phyloP scores from a whole-genome alignment of 257 asterid species.

The Solanum gracilifrons region DNA sequence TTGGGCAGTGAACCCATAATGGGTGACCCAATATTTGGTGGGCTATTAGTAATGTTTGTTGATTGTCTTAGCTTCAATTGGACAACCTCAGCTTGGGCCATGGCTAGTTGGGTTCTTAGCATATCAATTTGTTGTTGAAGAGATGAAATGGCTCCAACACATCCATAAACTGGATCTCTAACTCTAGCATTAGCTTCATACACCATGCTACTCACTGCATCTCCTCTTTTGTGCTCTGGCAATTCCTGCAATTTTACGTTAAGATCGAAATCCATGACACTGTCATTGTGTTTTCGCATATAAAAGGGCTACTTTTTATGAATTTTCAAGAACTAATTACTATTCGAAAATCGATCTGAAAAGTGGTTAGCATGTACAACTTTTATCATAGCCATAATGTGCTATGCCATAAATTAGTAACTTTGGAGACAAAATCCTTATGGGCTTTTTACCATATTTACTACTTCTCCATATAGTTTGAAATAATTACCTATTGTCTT shows the following conservation, averaged over 20 bases:
- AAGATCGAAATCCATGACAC: background rate
- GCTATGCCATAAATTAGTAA: background rate
- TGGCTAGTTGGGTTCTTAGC: background rate
- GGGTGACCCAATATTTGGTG: background rate
- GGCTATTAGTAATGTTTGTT: background rate
- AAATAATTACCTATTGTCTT: background rate
- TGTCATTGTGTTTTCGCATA: background rate
- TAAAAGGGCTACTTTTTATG: background rate
- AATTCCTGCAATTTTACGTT: background rate
- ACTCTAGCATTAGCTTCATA: constrained; percentile 3
- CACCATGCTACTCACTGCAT: constrained; percentile 3
- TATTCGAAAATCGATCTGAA: background rate
- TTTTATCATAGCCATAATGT: background rate
- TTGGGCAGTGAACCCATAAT: background rate
- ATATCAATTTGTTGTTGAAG: background rate
- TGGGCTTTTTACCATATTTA: background rate
- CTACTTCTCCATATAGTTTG: background rate
- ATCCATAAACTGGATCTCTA: constrained; percentile 2
- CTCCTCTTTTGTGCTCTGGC: constrained; percentile 1
- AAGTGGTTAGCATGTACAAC: background rate
- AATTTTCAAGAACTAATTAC: background rate
- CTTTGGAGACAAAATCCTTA: background rate
- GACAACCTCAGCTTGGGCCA: constrained; percentile 2
- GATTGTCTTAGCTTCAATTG: background rate
- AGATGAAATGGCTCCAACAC: constrained; percentile 1